These are phyloP conservation scores for Stephanodiscus triporus DNA, from an alignment of 108 stramenopile species.

Conservation along the genomic window DNA sequence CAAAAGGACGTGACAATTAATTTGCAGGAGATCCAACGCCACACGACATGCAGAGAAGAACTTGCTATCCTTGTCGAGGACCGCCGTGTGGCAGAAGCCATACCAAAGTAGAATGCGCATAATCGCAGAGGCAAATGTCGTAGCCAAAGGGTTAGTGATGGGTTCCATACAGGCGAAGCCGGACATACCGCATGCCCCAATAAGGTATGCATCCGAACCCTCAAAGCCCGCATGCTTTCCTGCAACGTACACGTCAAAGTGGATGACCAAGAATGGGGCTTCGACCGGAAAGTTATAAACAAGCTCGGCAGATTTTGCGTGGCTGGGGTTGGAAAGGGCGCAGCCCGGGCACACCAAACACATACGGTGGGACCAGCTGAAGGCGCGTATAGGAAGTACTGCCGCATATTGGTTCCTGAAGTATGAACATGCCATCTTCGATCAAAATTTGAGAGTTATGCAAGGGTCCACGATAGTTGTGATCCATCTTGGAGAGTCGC, in stretches of 20 bases:
- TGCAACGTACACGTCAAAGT: no score
- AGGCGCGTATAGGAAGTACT: background rate
- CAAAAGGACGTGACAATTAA: conserved; percentile 9
- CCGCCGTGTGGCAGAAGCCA: conserved; percentile 8
- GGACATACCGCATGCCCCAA: no score
- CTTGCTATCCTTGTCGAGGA: no score
- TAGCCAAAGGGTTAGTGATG: background rate
- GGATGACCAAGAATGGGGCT: conserved; percentile 1
- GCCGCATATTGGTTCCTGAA: conserved; percentile 1
- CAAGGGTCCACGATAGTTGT: background rate
- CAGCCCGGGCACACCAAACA: background rate
- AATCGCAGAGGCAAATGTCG: conserved; percentile 9
- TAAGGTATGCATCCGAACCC: no score
- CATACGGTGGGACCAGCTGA: background rate
- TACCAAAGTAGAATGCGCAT: conserved; percentile 19
- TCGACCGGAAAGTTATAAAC: background rate
- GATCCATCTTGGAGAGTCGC: background rate
- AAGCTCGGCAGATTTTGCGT: background rate
- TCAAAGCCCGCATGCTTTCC: no score
- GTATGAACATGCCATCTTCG: conserved; percentile 3
- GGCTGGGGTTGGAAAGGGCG: background rate
- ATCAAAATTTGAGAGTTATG: background rate
- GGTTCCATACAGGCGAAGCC: no score
- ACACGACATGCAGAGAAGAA: conserved; percentile 1
- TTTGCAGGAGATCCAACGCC: conserved; percentile 1